Percentiles rank a stretch among this genome's conserved stretches.
Conservation (phyloP, 805 yeast species). For the Candida easanensis region DNA sequence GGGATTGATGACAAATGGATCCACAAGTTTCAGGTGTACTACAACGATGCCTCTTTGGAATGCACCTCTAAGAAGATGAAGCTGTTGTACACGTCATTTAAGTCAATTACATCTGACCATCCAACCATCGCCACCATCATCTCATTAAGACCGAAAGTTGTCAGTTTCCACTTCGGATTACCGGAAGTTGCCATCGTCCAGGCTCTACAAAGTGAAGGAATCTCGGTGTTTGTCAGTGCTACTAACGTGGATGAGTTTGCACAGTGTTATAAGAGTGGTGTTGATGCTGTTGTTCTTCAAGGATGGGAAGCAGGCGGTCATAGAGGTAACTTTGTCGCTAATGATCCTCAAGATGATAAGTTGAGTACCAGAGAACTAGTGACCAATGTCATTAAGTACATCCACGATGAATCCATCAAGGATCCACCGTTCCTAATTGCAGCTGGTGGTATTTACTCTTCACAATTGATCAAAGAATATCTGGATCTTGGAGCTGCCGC, state of each 20-base stretch:
- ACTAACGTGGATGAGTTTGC: constrained; percentile 45
- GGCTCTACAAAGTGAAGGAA: constrained; percentile 35
- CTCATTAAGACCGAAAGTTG: constrained; percentile 38
- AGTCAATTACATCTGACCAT: constrained; percentile 10
- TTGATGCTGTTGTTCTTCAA: constrained; percentile 51
- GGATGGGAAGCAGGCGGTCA: constrained; percentile 70
- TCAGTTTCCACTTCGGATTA: constrained; percentile 54
- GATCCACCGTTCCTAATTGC: constrained; percentile 37
- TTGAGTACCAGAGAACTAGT: constrained; percentile 34
- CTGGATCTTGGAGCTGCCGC: constrained; percentile 45
- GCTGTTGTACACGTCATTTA: constrained; percentile 17
- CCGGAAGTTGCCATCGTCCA: constrained; percentile 34
- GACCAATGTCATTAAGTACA: constrained; percentile 21
- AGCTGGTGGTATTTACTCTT: constrained; percentile 51
- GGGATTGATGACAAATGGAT: constrained; percentile 25
- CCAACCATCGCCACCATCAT: constrained; percentile 17
- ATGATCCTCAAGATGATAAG: constrained; percentile 33
- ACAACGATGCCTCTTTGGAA: constrained; percentile 3
- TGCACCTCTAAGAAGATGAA: constrained; percentile 2
- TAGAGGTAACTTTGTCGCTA: constrained; percentile 43
- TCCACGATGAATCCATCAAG: constrained; percentile 3
- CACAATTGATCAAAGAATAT: constrained; percentile 29
- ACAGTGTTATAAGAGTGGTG: constrained; percentile 29
- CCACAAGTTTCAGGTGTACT: constrained; percentile 14
- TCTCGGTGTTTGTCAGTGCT: constrained; percentile 44